Percentiles rank a stretch among this genome's conserved stretches.
Conservation (phyloP, 345 rosid genomes). For the Citrus sinensis region DNA sequence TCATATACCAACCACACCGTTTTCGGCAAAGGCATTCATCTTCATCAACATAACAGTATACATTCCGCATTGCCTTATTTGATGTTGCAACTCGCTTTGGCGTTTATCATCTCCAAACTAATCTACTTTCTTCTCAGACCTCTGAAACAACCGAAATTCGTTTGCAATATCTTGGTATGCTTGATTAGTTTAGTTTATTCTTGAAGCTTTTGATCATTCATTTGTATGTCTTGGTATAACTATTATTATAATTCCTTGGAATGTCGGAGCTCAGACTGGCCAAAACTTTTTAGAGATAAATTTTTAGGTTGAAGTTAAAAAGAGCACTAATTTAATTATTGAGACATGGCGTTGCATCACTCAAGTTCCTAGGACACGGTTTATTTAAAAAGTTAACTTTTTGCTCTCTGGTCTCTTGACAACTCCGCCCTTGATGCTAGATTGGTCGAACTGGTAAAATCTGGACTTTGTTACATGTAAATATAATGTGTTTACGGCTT, state of each 20-base stretch:
- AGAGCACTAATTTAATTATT: too few species aligned
- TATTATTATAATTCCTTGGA: neutral
- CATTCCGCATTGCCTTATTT: too few species aligned
- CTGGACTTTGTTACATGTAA: neutral
- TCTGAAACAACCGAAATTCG: constrained; percentile 21
- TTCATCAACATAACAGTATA: too few species aligned
- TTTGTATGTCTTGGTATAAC: neutral
- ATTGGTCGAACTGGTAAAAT: neutral
- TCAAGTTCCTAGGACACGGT: too few species aligned
- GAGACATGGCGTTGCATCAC: too few species aligned
- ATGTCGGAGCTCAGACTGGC: neutral
- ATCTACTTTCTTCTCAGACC: constrained; percentile 29
- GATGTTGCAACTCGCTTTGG: too few species aligned
- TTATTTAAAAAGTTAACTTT: too few species aligned
- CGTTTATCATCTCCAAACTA: neutral
- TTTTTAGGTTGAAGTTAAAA: too few species aligned
- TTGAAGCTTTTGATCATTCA: neutral
- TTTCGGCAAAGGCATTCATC: too few species aligned
- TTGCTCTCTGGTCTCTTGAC: neutral
- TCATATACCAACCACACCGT: too few species aligned
- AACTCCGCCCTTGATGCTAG: neutral
- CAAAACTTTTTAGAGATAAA: neutral
- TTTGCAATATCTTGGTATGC: constrained; percentile 30
- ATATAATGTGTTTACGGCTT: neutral
- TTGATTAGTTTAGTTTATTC: neutral